Percentiles rank a stretch among this genome's conserved stretches.
Evolutionary conservation across 352 stramenopile species (phyloP).

Genomic region (Phytophthora agathidicida): DNA sequence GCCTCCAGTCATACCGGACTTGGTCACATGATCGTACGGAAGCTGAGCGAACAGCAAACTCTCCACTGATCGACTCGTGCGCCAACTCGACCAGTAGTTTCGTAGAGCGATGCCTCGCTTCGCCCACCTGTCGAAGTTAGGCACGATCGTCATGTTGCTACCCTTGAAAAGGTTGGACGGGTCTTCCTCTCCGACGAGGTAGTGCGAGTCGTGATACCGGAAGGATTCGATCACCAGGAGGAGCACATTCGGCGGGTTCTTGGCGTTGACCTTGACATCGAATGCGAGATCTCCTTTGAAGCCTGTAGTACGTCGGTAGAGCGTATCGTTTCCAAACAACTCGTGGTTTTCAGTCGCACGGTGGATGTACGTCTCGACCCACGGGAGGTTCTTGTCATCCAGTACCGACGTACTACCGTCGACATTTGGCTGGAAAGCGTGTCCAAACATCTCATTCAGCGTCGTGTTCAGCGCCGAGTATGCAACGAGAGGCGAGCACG

Average conservation of each 20-base stretch:
- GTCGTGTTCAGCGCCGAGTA: slow-evolving; percentile 20
- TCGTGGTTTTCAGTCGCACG: slow-evolving; percentile 17
- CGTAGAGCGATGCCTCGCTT: slow-evolving; percentile 8
- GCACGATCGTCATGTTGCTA: slow-evolving; percentile 34
- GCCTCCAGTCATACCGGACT: slow-evolving; percentile 23
- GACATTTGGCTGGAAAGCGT: not conserved
- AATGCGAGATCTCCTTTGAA: slow-evolving; percentile 30
- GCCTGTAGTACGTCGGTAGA: slow-evolving; percentile 23
- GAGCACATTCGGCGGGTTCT: slow-evolving; percentile 51
- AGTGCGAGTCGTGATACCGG: slow-evolving; percentile 52
- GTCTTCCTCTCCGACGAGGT: slow-evolving; percentile 48
- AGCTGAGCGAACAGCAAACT: slow-evolving; percentile 54
- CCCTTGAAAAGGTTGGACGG: slow-evolving; percentile 36
- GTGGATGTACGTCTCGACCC: slow-evolving; percentile 8
- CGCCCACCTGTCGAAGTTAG: slow-evolving; percentile 52
- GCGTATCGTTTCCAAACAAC: slow-evolving; percentile 10
- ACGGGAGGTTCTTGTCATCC: slow-evolving; percentile 7
- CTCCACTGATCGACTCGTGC: slow-evolving; percentile 54
- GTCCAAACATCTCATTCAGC: slow-evolving; percentile 21
- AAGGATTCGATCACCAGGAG: slow-evolving; percentile 61
- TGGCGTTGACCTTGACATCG: slow-evolving; percentile 38
- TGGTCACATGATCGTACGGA: slow-evolving; percentile 32
- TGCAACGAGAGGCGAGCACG: slow-evolving; percentile 8
- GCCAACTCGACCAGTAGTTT: slow-evolving; percentile 48
- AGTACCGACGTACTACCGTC: too few relatives aligned